Base-by-base conservation (phyloP, 2,329 filamentous ascomycete species). In the Fusarium gaditjirri region DNA sequence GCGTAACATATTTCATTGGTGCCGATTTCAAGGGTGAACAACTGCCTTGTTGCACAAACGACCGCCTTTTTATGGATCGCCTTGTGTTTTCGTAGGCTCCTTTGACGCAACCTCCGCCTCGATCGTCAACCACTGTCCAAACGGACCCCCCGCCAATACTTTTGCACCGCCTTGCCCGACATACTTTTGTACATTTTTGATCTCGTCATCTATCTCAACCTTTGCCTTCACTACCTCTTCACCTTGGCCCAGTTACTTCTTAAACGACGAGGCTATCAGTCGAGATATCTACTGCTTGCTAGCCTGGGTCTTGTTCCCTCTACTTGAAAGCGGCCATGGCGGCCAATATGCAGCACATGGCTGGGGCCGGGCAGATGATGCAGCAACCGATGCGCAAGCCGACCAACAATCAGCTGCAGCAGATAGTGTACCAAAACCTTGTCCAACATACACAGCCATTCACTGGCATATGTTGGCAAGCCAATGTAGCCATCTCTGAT, bases 301-400 rank as follows among this genome's bases (percentile, higher is more conserved):
- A 71, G 57, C 65, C 57, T 73, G 75, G 76, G 65, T 69, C 63
- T 69, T 65, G 74, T 63, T 46, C 67, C 59, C 33, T 68, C 58
- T 65, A 64, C 46, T 62, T 56, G 47, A 63, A 63, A 69, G 85
- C 85, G 83, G 86, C 85, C 81, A 90, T 90, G 88, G 87, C 88
- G 83, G 87, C 85, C 78, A 89, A 88, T 75, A 86, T 89, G 81
- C 85, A 86, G 79, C 87, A 88, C 76, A 88, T 89, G 86, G 83
- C 81, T 78, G 81, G 80, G 68, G 82, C 80, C 72, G 83, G 81
- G 79, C 82, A 82, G 65, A 84, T 86, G 80, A 82, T 85, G 79
- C 81, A 82, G 75, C 81, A 84, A 69, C 83, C 84, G 68, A 78
- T 82, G 74, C 80, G 81, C 68, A 78, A 78, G 52, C 75, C 77